Conservation (phyloP, 2,329 filamentous ascomycete genomes). For the Pseudogymnoascus sp. region DNA sequence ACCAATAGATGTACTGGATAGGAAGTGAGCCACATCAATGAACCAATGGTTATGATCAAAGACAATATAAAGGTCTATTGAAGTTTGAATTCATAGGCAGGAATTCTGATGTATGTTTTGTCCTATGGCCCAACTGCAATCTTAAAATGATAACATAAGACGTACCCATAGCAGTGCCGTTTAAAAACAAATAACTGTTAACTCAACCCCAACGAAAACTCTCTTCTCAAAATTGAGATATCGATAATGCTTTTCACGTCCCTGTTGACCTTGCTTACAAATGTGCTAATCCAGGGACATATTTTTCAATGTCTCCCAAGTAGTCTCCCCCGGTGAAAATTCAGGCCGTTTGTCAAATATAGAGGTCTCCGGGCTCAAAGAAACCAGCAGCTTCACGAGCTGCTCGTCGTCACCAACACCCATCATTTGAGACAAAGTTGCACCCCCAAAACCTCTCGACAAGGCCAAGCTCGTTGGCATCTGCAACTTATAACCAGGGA, state of each 20-base stretch:
- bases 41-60: not conserved
- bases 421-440: not conserved
- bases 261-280: not conserved
- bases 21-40: not conserved
- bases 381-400: not conserved
- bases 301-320: not conserved
- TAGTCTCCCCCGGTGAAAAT: not conserved
- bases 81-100: not conserved
- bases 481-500: not conserved
- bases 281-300: not conserved
- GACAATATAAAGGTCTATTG: not conserved
- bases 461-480: not conserved
- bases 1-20: not conserved
- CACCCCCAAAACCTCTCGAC: not conserved
- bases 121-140: not conserved
- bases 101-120: not conserved
- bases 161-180: not conserved
- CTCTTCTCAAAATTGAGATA: not conserved
- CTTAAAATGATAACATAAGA: not conserved
- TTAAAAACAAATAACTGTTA: not conserved
- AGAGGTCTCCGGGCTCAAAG: not conserved
- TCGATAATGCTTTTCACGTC: not conserved
- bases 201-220: not conserved
- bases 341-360: not conserved
- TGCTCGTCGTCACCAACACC: not conserved